Evolutionary conservation across 2,329 filamentous ascomycete species (phyloP).

Genomic region (Neoarthrinium moseri): DNA sequence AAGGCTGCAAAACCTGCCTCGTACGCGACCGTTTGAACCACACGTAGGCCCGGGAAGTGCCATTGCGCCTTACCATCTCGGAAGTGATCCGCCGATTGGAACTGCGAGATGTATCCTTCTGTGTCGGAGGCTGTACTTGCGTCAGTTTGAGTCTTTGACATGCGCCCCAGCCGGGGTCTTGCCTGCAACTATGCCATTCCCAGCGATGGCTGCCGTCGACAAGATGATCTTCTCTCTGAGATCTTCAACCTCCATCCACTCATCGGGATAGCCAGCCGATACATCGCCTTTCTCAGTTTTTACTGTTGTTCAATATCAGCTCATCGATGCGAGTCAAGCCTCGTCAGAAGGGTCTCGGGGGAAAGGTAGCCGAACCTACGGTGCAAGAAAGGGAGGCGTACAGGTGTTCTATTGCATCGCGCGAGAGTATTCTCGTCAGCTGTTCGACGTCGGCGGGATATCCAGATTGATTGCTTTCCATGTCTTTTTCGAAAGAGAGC

Average conservation of each 20-base stretch:
- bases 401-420: conserved; percentile 28
- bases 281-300: too few relatives aligned
- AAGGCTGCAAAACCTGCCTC: conserved; percentile 50
- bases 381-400: conserved; percentile 39
- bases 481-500: conserved; percentile 35
- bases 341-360: too few relatives aligned
- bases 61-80: conserved; percentile 6
- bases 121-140: conserved; percentile 21
- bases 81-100: conserved; percentile 16
- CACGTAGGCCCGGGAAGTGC: too few relatives aligned
- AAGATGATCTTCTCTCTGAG: conserved; percentile 11
- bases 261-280: too few relatives aligned
- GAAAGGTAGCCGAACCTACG: too few relatives aligned
- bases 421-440: conserved; percentile 30
- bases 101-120: conserved; percentile 23
- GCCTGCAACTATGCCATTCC: conserved; percentile 33
- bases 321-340: too few relatives aligned
- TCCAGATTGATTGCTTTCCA: conserved; percentile 2
- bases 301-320: too few relatives aligned
- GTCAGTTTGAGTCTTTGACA: conserved; percentile 9
- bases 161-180: conserved; percentile 5
- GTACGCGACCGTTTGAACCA: conserved; percentile 44
- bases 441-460: conserved; percentile 47
- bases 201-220: conserved; percentile 28
- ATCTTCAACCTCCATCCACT: neutral